These are phyloP conservation scores for Plasmopara halstedii DNA, from an alignment of 352 stramenopile genomes.

Conservation along the genomic window DNA sequence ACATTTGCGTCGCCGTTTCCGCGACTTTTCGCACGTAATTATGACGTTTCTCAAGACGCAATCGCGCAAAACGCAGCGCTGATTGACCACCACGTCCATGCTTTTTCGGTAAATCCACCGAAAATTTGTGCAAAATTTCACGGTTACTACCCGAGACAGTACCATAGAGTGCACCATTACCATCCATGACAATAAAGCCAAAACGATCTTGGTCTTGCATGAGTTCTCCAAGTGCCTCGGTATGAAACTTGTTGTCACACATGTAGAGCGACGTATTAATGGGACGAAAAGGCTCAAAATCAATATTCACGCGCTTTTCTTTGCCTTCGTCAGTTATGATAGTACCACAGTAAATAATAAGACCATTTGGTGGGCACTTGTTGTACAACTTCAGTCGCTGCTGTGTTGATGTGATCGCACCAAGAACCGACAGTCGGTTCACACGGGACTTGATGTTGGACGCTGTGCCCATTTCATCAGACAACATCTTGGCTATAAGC, in stretches of 20 bases:
- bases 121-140: constrained; percentile 94
- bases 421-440: constrained; percentile 97
- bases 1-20: constrained; percentile 97
- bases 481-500: constrained; percentile 97
- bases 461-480: constrained; percentile 98
- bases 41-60: constrained; percentile 99
- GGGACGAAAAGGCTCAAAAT: constrained; percentile 99
- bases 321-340: constrained; percentile 99
- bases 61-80: constrained; percentile 98
- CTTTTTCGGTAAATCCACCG: constrained; percentile 99
- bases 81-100: constrained; percentile 99
- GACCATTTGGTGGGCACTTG: constrained; percentile 93
- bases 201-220: constrained; percentile 99
- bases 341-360: constrained; percentile 99
- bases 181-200: constrained; percentile 99
- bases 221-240: constrained; percentile 96
- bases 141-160: constrained; percentile 92
- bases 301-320: constrained; percentile 99
- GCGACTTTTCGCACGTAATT: constrained; percentile 99
- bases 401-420: constrained; percentile 98
- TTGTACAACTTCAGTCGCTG: constrained; percentile 99
- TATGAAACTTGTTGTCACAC: constrained; percentile 99
- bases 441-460: constrained; percentile 99
- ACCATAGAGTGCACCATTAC: constrained; percentile 98
- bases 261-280: constrained; percentile 99